phyloP scores from a whole-genome alignment of 495 filamentous ascomycete species.

The Penicillium bovifimosum region DNA sequence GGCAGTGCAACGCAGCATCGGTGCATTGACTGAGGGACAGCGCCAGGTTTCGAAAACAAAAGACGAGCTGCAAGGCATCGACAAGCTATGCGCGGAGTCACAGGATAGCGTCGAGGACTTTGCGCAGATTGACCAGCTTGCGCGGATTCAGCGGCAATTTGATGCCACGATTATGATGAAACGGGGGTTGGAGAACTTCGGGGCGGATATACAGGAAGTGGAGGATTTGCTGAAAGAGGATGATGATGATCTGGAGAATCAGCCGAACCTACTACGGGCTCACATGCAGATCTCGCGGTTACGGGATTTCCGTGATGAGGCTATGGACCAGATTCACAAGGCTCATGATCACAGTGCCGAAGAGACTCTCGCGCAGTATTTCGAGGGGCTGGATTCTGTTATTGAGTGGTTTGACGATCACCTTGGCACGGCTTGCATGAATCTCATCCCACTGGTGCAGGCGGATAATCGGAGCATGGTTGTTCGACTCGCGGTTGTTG shows the following conservation, averaged over 20 bases:
- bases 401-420: slow-evolving; percentile 95
- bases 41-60: slow-evolving; percentile 82
- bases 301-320: slow-evolving; percentile 89
- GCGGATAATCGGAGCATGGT: slow-evolving; percentile 82
- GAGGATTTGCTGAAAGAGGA: slow-evolving; percentile 73
- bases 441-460: slow-evolving; percentile 79
- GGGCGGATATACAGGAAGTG: slow-evolving; percentile 64
- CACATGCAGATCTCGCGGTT: slow-evolving; percentile 90
- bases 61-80: slow-evolving; percentile 97
- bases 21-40: slow-evolving; percentile 76
- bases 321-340: slow-evolving; percentile 86
- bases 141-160: slow-evolving; percentile 92
- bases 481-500: slow-evolving; percentile 82
- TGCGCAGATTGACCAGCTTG: slow-evolving; percentile 89
- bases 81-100: slow-evolving; percentile 91
- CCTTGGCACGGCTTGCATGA: slow-evolving; percentile 79
- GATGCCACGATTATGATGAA: slow-evolving; percentile 89
- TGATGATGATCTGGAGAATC: slow-evolving; percentile 77
- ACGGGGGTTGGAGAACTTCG: slow-evolving; percentile 78
- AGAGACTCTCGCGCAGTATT: slow-evolving; percentile 79
- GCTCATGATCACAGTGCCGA: slow-evolving; percentile 67
- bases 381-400: slow-evolving; percentile 77
- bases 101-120: slow-evolving; percentile 97
- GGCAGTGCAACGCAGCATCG: slow-evolving; percentile 87
- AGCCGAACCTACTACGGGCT: slow-evolving; percentile 81